A percentile compares a stretch with the other conserved stretches of the same genome.
phyloP scores from a whole-genome alignment of 768 basidiomycete genomes.

The Phlebiopsis flavidoalba region DNA sequence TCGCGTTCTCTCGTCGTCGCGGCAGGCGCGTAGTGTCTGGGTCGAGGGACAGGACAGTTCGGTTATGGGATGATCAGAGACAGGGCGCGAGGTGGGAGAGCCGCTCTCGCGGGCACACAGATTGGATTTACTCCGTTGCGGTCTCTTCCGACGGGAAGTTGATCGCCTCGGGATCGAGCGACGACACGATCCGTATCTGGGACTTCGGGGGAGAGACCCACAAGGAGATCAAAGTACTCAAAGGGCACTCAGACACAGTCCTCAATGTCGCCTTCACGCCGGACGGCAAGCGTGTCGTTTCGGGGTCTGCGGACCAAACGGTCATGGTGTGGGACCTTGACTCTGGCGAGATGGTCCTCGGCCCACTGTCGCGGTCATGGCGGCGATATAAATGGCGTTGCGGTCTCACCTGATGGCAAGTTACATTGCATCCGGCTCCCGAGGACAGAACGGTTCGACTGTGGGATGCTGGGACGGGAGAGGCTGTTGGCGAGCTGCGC shows the following conservation, averaged over 20 bases:
- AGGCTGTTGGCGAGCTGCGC: not conserved
- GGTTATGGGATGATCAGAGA: not conserved
- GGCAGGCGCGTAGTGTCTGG: not conserved
- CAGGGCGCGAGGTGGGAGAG: not conserved
- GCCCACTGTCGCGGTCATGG: not conserved
- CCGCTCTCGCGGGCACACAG: not conserved
- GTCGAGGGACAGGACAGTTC: not conserved
- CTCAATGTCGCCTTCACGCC: not conserved
- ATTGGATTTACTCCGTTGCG: not conserved
- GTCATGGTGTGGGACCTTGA: not conserved
- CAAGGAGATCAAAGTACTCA: not conserved
- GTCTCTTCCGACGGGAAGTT: not conserved
- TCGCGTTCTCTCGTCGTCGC: constrained; percentile 7
- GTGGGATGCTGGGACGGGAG: not conserved
- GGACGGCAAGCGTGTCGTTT: not conserved
- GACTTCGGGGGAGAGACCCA: not conserved
- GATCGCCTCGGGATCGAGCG: not conserved
- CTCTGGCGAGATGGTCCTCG: not conserved
- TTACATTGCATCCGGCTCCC: not conserved
- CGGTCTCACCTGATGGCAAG: not conserved
- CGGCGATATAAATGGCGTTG: not conserved
- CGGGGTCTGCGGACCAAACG: not conserved
- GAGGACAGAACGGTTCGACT: not conserved
- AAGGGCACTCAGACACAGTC: not conserved
- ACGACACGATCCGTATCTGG: constrained; percentile 3